Evolutionary conservation across 208 protist species (phyloP).

Genomic region (Giardia muris): DNA sequence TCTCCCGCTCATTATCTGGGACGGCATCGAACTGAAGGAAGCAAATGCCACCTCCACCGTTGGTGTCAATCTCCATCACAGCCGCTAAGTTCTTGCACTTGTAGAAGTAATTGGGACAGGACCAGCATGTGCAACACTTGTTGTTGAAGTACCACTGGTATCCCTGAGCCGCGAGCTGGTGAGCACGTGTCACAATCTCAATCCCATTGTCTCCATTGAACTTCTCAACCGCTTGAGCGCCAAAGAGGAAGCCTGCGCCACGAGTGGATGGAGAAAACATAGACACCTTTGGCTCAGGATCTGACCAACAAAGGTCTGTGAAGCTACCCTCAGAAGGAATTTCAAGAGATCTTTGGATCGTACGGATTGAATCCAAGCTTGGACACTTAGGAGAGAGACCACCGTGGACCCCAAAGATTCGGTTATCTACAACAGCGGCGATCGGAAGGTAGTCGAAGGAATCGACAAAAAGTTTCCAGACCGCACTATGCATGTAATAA

Average conservation of each 20-base stretch:
- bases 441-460: constrained; percentile 43
- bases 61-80: constrained; percentile 36
- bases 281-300: constrained; percentile 25
- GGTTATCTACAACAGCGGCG: constrained; percentile 29
- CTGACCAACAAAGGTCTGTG: constrained; percentile 34
- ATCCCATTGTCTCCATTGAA: constrained; percentile 37
- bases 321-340: constrained; percentile 37
- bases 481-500: constrained; percentile 34
- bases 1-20: constrained; percentile 20
- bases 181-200: constrained; percentile 30
- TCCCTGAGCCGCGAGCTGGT: constrained; percentile 46
- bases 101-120: constrained; percentile 96
- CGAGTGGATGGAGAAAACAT: constrained; percentile 28
- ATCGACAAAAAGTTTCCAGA: constrained; percentile 40
- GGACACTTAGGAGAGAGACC: constrained; percentile 38
- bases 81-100: constrained; percentile 55
- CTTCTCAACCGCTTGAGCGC: constrained; percentile 4
- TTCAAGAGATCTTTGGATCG: constrained; percentile 26
- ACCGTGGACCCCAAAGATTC: constrained; percentile 41
- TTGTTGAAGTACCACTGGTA: constrained; percentile 90
- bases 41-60: background rate
- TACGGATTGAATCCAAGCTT: constrained; percentile 37
- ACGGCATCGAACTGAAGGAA: constrained; percentile 29
- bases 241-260: constrained; percentile 42
- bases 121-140: constrained; percentile 92